Evolutionary conservation across 192 early-diverging fungal genomes (phyloP).

Genomic region (Coemansia sp.): DNA sequence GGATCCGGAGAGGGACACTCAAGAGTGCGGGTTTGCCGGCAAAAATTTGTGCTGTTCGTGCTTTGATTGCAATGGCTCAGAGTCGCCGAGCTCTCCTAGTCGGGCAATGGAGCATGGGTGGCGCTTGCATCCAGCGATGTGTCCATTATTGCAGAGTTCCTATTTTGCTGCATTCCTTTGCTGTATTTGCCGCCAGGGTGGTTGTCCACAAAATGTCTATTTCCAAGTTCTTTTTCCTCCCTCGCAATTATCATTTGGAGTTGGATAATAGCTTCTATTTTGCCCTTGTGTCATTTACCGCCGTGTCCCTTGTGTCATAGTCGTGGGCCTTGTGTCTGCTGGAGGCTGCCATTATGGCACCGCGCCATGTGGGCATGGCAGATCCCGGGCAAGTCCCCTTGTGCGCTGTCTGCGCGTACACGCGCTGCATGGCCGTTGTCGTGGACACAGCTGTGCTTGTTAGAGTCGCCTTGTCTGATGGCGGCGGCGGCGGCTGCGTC

Average conservation of each 20-base stretch:
- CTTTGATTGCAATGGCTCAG: neutral
- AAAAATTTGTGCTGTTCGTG: neutral
- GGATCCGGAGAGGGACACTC: neutral
- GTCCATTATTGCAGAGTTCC: neutral
- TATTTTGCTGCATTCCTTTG: neutral
- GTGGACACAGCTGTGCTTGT: neutral
- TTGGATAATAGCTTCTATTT: neutral
- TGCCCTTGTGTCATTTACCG: neutral
- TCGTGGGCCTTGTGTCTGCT: constrained; percentile 1
- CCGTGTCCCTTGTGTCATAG: constrained; percentile 1
- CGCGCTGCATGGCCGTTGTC: neutral
- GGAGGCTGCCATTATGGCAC: constrained; percentile 3
- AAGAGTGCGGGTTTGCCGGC: neutral
- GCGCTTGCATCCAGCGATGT: neutral
- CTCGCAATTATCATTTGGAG: neutral
- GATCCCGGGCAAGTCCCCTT: neutral
- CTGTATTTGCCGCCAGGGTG: neutral
- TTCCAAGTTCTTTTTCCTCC: neutral
- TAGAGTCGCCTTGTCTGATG: neutral
- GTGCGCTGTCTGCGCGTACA: neutral
- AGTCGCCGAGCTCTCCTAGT: neutral
- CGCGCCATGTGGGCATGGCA: neutral
- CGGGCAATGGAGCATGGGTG: neutral
- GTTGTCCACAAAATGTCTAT: neutral
- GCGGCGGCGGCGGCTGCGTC: neutral